Conservation (phyloP, 305 asterid species). For the Salvia sclarea region DNA sequence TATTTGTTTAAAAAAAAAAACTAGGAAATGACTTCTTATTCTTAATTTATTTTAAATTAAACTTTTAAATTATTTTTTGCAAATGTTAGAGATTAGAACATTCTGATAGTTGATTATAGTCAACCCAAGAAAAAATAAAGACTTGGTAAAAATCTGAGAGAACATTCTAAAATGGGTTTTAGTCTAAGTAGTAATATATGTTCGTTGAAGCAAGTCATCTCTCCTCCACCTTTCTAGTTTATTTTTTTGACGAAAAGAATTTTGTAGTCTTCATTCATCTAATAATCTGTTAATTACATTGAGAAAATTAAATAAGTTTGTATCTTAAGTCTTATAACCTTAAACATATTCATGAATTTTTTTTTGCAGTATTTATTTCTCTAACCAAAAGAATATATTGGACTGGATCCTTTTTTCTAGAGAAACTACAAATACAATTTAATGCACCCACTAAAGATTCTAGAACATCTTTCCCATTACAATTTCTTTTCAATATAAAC, state of each 20-base stretch:
- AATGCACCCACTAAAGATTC: too few species aligned
- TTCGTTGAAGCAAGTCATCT: neutral
- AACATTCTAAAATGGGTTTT: constrained; percentile 1
- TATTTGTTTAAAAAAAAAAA: neutral
- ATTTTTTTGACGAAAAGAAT: neutral
- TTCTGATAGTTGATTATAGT: neutral
- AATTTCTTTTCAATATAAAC: too few species aligned
- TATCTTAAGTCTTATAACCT: too few species aligned
- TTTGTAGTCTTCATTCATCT: neutral
- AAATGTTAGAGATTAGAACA: neutral
- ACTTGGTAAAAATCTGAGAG: neutral
- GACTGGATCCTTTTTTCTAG: too few species aligned
- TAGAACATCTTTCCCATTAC: neutral
- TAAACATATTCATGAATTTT: too few species aligned
- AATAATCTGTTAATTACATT: neutral
- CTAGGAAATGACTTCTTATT: neutral
- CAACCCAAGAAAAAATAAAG: neutral
- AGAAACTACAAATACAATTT: too few species aligned
- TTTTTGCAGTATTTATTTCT: too few species aligned
- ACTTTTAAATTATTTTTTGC: too few species aligned
- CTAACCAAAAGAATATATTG: too few species aligned
- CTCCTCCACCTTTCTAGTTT: neutral
- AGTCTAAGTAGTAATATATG: neutral
- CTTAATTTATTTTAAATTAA: too few species aligned
- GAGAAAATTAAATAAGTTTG: too few species aligned